phyloP scores from a whole-genome alignment of 768 basidiomycete species.

The Russula brevipes region DNA sequence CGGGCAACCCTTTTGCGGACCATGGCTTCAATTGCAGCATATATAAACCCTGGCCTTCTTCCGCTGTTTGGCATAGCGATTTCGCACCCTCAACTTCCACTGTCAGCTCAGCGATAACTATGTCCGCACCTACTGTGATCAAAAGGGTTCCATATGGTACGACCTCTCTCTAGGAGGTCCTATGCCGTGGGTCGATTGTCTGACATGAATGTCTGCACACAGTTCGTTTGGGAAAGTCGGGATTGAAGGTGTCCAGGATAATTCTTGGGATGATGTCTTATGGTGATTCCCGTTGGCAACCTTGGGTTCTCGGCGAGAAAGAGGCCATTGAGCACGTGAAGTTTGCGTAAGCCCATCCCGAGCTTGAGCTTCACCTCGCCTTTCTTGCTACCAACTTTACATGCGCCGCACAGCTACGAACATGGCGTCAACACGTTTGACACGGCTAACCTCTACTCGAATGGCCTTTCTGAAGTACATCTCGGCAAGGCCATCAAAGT shows the following conservation, averaged over 20 bases:
- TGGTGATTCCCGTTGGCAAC: conserved; percentile 33
- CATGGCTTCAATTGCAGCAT: no score
- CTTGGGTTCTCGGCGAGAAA: conserved; percentile 34
- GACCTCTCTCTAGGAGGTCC: background rate
- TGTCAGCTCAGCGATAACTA: background rate
- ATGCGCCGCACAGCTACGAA: conserved; percentile 38
- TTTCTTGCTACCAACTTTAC: conserved; percentile 13
- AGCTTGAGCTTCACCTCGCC: conserved; percentile 14
- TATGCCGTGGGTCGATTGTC: background rate
- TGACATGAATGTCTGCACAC: background rate
- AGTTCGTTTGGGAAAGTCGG: conserved; percentile 43
- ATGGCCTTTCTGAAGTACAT: conserved; percentile 34
- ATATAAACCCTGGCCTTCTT: background rate
- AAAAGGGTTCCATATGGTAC: conserved; percentile 16
- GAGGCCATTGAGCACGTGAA: conserved; percentile 26
- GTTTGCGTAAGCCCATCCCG: conserved; percentile 27
- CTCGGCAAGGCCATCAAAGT: conserved; percentile 41
- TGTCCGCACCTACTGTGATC: conserved; percentile 4
- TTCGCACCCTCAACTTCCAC: background rate
- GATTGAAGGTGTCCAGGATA: conserved; percentile 58
- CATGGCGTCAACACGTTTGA: conserved; percentile 62
- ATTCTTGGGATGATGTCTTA: conserved; percentile 65
- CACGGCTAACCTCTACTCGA: conserved; percentile 42
- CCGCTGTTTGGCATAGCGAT: background rate
- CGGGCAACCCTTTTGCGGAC: no score